Evolutionary conservation across 2,329 filamentous ascomycete genomes (phyloP).

Genomic region (Penicillium brasilianum): DNA sequence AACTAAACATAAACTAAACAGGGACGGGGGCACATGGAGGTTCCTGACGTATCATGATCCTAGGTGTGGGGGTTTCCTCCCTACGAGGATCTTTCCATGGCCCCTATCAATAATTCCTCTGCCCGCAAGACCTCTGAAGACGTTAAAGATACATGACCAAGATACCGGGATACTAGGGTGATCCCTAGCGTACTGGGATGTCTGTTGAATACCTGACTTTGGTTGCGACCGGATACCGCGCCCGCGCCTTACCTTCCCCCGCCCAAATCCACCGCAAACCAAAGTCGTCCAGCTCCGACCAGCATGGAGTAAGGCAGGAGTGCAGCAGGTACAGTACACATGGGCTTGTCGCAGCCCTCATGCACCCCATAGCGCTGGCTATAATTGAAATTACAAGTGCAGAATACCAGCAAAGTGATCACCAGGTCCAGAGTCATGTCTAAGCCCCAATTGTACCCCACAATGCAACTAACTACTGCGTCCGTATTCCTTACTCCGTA

Average conservation of each 20-base stretch:
- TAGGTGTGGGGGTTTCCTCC: conserved; percentile 13
- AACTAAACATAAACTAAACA: conserved; percentile 9
- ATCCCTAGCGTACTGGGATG: neutral
- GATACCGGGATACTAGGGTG: neutral
- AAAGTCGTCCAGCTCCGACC: neutral
- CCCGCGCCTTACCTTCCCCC: conserved; percentile 4
- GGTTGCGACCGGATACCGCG: neutral
- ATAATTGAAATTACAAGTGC: neutral
- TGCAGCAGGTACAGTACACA: conserved; percentile 9
- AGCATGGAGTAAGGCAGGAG: neutral
- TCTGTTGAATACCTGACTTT: neutral
- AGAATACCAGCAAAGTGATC: neutral
- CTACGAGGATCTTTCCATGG: conserved; percentile 7
- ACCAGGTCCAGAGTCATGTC: conserved; percentile 15
- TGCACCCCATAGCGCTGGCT: neutral
- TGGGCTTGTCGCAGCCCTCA: neutral
- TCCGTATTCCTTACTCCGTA: neutral
- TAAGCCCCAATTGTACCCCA: conserved; percentile 1
- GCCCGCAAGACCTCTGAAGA: neutral
- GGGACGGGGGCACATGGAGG: conserved; percentile 17
- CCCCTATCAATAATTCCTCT: neutral
- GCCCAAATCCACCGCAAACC: neutral
- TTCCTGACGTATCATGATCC: conserved; percentile 26
- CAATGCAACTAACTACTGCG: neutral
- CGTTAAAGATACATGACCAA: neutral